These are phyloP conservation scores for Mycena epipterygia DNA, from an alignment of 768 basidiomycete genomes.

Conservation along the genomic window DNA sequence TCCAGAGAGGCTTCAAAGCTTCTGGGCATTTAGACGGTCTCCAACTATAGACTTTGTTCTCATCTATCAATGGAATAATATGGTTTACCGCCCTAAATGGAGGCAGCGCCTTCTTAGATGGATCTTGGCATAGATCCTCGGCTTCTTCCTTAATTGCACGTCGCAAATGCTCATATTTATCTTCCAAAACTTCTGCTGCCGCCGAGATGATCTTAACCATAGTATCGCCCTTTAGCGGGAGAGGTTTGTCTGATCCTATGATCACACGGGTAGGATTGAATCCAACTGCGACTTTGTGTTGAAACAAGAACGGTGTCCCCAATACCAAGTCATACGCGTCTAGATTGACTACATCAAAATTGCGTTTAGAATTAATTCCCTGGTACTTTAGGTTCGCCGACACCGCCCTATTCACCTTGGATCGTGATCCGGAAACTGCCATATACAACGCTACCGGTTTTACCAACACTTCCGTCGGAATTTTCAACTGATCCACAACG, in stretches of 20 bases:
- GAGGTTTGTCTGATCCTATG: conserved; percentile 22
- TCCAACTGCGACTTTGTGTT: conserved; percentile 36
- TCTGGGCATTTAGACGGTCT: conserved; percentile 49
- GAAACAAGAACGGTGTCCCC: conserved; percentile 41
- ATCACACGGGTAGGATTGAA: conserved; percentile 34
- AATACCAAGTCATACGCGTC: conserved; percentile 38
- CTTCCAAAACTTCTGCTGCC: conserved; percentile 22
- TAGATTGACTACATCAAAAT: conserved; percentile 39
- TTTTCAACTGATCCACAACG: conserved; percentile 47
- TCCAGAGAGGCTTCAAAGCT: conserved; percentile 42
- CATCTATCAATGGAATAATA: conserved; percentile 49
- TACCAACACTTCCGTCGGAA: conserved; percentile 35
- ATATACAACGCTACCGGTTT: conserved; percentile 50
- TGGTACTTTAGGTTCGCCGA: conserved; percentile 44
- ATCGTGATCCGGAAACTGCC: conserved; percentile 48
- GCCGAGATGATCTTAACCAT: conserved; percentile 15
- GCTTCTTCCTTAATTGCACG: conserved; percentile 30
- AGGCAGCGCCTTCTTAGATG: conserved; percentile 33
- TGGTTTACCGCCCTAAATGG: conserved; percentile 49
- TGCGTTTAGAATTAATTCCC: conserved; percentile 35
- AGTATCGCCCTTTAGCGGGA: conserved; percentile 26
- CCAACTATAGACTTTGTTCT: conserved; percentile 44
- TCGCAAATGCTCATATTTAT: conserved; percentile 18
- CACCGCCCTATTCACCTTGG: conserved; percentile 42
- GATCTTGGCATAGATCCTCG: conserved; percentile 34